Evolutionary conservation across 345 rosid species (phyloP), one percentile per base, ranked within the genome.

Genomic region (Syzygium jambos): DNA sequence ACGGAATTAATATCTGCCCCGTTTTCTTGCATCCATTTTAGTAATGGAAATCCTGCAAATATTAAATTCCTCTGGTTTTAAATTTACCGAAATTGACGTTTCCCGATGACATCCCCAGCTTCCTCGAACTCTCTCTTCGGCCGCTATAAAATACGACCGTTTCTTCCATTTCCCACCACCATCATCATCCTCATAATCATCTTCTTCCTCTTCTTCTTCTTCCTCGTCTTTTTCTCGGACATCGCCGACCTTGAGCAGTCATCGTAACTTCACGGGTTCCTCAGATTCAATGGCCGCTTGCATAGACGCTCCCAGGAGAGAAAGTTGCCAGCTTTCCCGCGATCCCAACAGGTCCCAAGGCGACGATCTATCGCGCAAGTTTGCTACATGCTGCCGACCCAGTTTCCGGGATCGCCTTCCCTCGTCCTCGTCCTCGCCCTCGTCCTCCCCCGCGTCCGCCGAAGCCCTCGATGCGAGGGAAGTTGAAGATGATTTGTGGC

Each of bases 231-330:
- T 43, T 43, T 16, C 46, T 73, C 80, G 23, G 22, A 65, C 43
- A 65, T 65, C 78, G 80, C 49, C 11, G 9, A 73, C 80, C 80
- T 14, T 41, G 80, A 34, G 2, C 78, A 68, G 9, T 49, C 80
- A 16, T 34, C 22, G 7, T 46, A 73, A 22, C 49, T 73, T 34
- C 80, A 11, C 19, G 19, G 88, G 91, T 91, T 82, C 23, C 68
- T 84, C 89, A 23, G 80, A 84, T 85, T 68, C 93, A 77, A 95
- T 97, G 99, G 95, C 98, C 38, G 86, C 98, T 78, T 96, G 99
- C 86, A 89, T 96, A 54, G 95, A 95, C 90, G 88, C 95, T 84
- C 89, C 93, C 13, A 89, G 93, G 84, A 89, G 93, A 54, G 90
- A 90, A 1, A 86, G 86, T 65, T 87, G 94, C 86, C 86, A 85